A percentile compares a stretch with the other conserved stretches of the same genome.
These are phyloP conservation scores for Boletus subparvulus DNA, from an alignment of 768 basidiomycete genomes.

Conservation along the genomic window DNA sequence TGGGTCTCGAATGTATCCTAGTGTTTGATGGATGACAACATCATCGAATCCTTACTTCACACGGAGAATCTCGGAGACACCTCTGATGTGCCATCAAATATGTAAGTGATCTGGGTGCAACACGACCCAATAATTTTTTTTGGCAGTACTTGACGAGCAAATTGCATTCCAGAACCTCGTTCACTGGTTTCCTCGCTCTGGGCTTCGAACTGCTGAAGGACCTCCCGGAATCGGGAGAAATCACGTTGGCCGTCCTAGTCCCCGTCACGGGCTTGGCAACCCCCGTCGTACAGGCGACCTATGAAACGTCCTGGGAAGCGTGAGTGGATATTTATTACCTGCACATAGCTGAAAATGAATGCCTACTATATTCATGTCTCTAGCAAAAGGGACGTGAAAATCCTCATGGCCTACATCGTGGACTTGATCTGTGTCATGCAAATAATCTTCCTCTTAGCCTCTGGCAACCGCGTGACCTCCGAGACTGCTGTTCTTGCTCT, in stretches of 20 bases:
- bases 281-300: no score
- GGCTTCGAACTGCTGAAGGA: not conserved
- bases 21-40: no score
- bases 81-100: no score
- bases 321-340: not conserved
- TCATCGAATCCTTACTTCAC: no score
- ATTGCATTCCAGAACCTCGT: not conserved
- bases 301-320: no score
- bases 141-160: not conserved
- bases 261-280: not conserved
- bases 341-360: not conserved
- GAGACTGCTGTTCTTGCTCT: not conserved
- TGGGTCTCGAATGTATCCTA: no score
- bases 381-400: slow-evolving; percentile 14
- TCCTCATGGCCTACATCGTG: slow-evolving; percentile 15
- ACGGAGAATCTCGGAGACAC: no score
- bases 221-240: not conserved
- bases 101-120: no score
- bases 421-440: slow-evolving; percentile 20
- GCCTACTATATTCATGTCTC: not conserved
- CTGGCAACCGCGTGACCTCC: not conserved
- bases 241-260: not conserved
- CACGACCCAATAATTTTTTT: no score
- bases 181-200: not conserved
- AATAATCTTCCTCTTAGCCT: slow-evolving; percentile 2